phyloP scores from a whole-genome alignment of 345 rosid species.

The Turritis glabra region DNA sequence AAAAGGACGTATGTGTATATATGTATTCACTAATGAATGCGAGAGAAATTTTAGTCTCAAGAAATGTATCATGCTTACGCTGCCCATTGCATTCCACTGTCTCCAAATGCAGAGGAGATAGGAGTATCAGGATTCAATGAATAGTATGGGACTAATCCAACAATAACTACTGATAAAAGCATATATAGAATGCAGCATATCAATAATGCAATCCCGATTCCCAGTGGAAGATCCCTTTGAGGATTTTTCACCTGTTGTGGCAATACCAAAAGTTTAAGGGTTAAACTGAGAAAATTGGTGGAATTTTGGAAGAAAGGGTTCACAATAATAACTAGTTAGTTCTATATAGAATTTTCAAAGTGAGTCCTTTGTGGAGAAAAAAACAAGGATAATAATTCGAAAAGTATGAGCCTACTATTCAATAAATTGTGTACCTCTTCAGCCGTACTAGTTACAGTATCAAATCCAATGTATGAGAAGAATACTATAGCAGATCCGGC shows the following conservation, averaged over 20 bases:
- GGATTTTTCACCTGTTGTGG: conserved; percentile 59
- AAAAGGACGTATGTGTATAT: background rate
- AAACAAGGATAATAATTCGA: conserved; percentile 7
- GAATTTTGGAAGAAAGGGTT: conserved; percentile 9
- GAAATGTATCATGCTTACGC: conserved; percentile 49
- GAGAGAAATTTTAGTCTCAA: conserved; percentile 17
- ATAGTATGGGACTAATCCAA: conserved; percentile 69
- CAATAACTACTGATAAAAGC: conserved; percentile 68
- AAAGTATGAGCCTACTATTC: background rate
- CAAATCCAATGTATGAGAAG: conserved; percentile 72
- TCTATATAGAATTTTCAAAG: background rate
- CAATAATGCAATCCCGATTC: conserved; percentile 62
- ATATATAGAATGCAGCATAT: conserved; percentile 64
- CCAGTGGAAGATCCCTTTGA: conserved; percentile 63
- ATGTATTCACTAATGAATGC: background rate
- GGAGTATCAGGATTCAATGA: conserved; percentile 68
- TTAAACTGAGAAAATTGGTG: background rate
- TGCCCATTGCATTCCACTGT: conserved; percentile 78
- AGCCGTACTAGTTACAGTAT: conserved; percentile 67
- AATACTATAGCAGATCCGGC: conserved; percentile 68
- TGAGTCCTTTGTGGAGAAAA: background rate
- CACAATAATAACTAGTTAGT: background rate
- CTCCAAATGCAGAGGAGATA: conserved; percentile 71
- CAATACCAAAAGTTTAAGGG: conserved; percentile 14
- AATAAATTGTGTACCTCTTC: conserved; percentile 53